Evolutionary conservation across 2,329 filamentous ascomycete genomes (phyloP).

Genomic region (Thelonectria blattea): DNA sequence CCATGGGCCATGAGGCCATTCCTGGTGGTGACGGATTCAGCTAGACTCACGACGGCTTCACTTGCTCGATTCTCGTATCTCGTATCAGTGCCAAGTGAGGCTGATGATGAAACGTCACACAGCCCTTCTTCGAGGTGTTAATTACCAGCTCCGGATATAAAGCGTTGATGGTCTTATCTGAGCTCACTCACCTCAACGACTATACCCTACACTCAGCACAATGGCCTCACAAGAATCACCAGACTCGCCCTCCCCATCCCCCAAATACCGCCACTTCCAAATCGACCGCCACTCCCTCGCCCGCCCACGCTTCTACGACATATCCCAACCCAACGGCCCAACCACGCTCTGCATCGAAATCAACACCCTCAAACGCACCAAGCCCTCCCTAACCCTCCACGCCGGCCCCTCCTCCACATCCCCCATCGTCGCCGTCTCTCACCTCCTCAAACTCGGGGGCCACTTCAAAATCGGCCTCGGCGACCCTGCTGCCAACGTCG

Average conservation of each 20-base stretch:
- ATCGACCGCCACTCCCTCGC: neutral
- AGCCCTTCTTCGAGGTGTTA: neutral
- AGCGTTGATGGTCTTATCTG: too few species aligned
- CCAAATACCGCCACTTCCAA: neutral
- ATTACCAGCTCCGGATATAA: too few species aligned
- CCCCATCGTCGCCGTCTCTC: constrained; percentile 20
- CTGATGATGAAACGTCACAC: constrained; percentile 4
- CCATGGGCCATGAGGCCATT: neutral
- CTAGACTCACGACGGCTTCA: neutral
- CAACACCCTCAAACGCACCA: neutral
- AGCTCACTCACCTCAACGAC: too few species aligned
- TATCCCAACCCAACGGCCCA: constrained; percentile 2
- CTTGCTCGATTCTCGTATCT: constrained; percentile 2
- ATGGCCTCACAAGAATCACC: neutral
- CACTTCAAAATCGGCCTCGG: constrained; percentile 30
- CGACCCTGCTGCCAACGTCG: constrained; percentile 10
- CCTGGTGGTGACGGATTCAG: neutral
- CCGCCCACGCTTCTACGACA: constrained; percentile 2
- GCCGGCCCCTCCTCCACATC: constrained; percentile 13
- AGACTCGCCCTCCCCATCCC: neutral
- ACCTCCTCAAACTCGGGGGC: constrained; percentile 22
- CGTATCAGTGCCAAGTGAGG: constrained; percentile 1
- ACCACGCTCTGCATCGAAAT: neutral
- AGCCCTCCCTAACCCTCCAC: constrained; percentile 20
- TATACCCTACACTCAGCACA: neutral